Conservation (phyloP, 805 yeast genomes). For the Yamadazyma insecticola region DNA sequence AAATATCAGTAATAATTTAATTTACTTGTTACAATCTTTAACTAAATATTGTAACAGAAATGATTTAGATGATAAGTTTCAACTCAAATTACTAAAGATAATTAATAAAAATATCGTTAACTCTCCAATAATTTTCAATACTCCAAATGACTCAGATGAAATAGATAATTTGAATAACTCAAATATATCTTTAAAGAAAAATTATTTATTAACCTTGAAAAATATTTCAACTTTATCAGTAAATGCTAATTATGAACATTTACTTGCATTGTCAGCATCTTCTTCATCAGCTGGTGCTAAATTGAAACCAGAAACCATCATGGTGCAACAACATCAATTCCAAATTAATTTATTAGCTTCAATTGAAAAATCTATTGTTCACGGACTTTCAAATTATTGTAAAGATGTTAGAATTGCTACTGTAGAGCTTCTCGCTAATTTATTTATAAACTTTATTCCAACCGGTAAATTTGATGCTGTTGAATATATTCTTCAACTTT, state of each 20-base stretch:
- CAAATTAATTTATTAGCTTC: slow-evolving; percentile 25
- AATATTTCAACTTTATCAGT: slow-evolving; percentile 29
- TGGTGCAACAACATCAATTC: slow-evolving; percentile 36
- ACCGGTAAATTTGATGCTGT: slow-evolving; percentile 33
- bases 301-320: slow-evolving; percentile 38
- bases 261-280: slow-evolving; percentile 32
- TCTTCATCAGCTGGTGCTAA: slow-evolving; percentile 32
- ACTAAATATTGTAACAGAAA: slow-evolving; percentile 30
- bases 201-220: slow-evolving; percentile 28
- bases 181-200: slow-evolving; percentile 21
- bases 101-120: slow-evolving; percentile 23
- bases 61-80: slow-evolving; percentile 38
- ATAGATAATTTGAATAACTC: slow-evolving; percentile 8
- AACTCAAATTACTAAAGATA: slow-evolving; percentile 30
- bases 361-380: slow-evolving; percentile 25
- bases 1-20: slow-evolving; percentile 18
- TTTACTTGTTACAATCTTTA: slow-evolving; percentile 26
- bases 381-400: slow-evolving; percentile 27
- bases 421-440: slow-evolving; percentile 29
- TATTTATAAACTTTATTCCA: slow-evolving; percentile 33
- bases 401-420: slow-evolving; percentile 34
- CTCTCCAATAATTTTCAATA: slow-evolving; percentile 15
- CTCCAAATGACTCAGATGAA: slow-evolving; percentile 15
- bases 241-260: slow-evolving; percentile 32
- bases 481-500: slow-evolving; percentile 31